Conservation (phyloP, 163 green algal species). For the Volvox carteri region DNA sequence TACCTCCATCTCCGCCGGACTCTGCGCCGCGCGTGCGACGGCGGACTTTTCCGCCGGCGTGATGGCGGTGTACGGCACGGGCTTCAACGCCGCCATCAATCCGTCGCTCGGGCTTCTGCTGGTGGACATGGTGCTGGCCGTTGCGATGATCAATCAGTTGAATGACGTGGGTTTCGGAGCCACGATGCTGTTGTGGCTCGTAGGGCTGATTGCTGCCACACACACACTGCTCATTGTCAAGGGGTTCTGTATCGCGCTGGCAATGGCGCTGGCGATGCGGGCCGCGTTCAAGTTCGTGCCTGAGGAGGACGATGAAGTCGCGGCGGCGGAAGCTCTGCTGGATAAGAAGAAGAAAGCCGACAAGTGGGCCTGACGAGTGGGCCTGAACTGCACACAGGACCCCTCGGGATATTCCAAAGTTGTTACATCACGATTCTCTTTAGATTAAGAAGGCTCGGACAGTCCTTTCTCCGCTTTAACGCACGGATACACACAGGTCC, state of each 20-base stretch:
- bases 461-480: too few relatives aligned
- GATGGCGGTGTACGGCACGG: background rate
- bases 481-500: too few relatives aligned
- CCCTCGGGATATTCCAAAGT: too few relatives aligned
- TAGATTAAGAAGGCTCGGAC: too few relatives aligned
- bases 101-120: slow-evolving; percentile 28
- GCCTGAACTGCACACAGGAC: too few relatives aligned
- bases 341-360: too few relatives aligned
- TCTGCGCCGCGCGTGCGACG: background rate
- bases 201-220: slow-evolving; percentile 16
- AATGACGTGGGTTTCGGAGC: slow-evolving; percentile 41
- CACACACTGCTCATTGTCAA: slow-evolving; percentile 49
- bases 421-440: too few relatives aligned
- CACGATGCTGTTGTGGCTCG: slow-evolving; percentile 17
- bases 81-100: background rate
- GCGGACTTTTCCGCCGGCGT: background rate
- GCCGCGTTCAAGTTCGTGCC: slow-evolving; percentile 44
- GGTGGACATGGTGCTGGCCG: slow-evolving; percentile 13
- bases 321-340: background rate
- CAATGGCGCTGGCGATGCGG: slow-evolving; percentile 42
- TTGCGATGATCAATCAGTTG: slow-evolving; percentile 10
- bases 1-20: slow-evolving; percentile 6
- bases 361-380: too few relatives aligned
- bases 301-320: slow-evolving; percentile 12
- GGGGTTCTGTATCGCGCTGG: slow-evolving; percentile 28